A percentile compares a stretch with the other conserved stretches of the same genome.
Evolutionary conservation across 2,329 filamentous ascomycete genomes (phyloP).

Genomic region (Aspergillus tamarii): DNA sequence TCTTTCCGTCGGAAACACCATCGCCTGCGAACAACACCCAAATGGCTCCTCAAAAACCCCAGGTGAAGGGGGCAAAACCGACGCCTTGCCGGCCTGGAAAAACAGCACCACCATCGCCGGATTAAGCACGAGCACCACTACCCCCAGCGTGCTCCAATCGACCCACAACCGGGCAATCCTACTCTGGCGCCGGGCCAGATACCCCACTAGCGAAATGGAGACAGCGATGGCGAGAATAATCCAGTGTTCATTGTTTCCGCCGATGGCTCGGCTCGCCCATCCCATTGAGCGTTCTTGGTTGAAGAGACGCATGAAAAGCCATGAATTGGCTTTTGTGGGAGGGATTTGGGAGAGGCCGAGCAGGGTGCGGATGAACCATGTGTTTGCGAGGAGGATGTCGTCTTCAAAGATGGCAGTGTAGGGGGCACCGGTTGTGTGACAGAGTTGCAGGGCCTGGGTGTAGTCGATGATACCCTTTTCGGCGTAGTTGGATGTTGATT

Average conservation of each 20-base stretch:
- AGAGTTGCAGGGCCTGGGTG: constrained; percentile 32
- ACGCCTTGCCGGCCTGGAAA: constrained; percentile 33
- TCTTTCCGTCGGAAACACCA: constrained; percentile 32
- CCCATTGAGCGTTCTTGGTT: background rate
- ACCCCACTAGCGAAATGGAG: background rate
- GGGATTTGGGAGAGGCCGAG: constrained; percentile 22
- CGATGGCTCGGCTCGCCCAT: background rate
- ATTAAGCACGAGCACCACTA: background rate
- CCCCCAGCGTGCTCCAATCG: background rate
- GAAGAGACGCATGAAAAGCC: constrained; percentile 38
- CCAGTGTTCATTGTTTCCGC: background rate
- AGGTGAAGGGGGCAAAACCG: constrained; percentile 21
- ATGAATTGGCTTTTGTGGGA: constrained; percentile 12
- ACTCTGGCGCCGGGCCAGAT: background rate
- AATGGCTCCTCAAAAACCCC: constrained; percentile 28
- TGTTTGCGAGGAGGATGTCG: constrained; percentile 42
- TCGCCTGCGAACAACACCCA: constrained; percentile 40
- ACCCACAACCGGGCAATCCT: background rate
- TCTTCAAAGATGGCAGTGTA: constrained; percentile 44
- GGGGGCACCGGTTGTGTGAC: constrained; percentile 31
- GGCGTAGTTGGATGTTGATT: constrained; percentile 28
- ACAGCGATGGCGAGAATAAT: background rate
- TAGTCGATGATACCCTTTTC: constrained; percentile 41
- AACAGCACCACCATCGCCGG: constrained; percentile 27
- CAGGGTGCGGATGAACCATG: constrained; percentile 38